Evolutionary conservation across 2,329 filamentous ascomycete species (phyloP).

Genomic region (Xylaria sp.): DNA sequence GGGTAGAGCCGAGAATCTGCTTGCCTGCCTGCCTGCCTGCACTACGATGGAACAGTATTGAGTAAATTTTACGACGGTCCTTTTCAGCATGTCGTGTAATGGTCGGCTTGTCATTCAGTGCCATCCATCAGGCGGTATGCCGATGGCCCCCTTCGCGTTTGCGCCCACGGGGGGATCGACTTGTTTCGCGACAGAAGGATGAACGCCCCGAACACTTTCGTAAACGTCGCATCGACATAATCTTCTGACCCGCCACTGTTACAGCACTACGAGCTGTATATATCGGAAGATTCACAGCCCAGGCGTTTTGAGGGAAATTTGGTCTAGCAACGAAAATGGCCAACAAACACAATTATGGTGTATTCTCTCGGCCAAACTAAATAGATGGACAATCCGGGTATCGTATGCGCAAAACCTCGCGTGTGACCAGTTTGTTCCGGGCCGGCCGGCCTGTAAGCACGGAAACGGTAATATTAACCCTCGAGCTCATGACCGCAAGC

Average conservation of each 20-base stretch:
- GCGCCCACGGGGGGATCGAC: neutral
- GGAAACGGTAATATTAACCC: conserved; percentile 15
- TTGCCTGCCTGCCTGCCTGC: neutral
- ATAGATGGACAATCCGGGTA: neutral
- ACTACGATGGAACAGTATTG: conserved; percentile 7
- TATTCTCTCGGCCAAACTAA: neutral
- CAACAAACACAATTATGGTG: neutral
- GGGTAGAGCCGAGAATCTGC: conserved; percentile 1
- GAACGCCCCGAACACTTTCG: neutral
- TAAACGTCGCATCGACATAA: neutral
- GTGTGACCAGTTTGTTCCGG: conserved; percentile 18
- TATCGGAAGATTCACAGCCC: neutral
- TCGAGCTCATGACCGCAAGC: conserved; percentile 23
- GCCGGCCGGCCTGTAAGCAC: conserved; percentile 19
- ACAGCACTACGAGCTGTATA: neutral
- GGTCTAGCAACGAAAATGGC: neutral
- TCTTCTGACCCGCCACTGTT: neutral
- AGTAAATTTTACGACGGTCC: conserved; percentile 2
- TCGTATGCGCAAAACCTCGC: neutral
- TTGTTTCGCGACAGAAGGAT: neutral
- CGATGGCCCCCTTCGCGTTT: neutral
- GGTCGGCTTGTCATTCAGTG: neutral
- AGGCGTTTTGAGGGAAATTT: too few species aligned
- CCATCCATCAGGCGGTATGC: neutral
- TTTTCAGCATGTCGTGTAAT: neutral